These are phyloP conservation scores for Heritiera fomes DNA, from an alignment of 345 rosid species.

Conservation along the genomic window DNA sequence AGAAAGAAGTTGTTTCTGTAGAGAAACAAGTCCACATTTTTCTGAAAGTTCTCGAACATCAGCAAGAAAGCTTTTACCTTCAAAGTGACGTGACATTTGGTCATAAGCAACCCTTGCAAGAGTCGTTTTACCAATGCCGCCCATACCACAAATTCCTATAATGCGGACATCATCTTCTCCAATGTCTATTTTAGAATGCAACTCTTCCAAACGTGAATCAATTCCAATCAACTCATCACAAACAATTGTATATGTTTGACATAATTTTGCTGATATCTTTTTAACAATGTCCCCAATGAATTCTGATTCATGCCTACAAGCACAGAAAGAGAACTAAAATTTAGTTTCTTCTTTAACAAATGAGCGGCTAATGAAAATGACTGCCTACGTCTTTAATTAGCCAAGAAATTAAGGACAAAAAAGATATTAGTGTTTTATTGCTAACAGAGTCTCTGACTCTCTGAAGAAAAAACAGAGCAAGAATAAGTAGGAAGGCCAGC, in stretches of 20 bases:
- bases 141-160: constrained; percentile 22
- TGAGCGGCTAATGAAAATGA: too few species aligned
- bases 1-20: not conserved
- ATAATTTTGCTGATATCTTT: not conserved
- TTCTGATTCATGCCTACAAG: not conserved
- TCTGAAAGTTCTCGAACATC: not conserved
- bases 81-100: constrained; percentile 13
- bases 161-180: not conserved
- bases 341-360: too few species aligned
- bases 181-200: not conserved
- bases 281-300: not conserved
- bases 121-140: constrained; percentile 33
- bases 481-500: too few species aligned
- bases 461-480: not conserved
- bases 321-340: not conserved
- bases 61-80: constrained; percentile 10
- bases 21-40: not conserved
- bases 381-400: not conserved
- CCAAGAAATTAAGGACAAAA: not conserved
- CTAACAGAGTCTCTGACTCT: too few species aligned
- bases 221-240: not conserved
- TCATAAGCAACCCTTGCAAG: constrained; percentile 16
- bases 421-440: too few species aligned
- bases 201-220: not conserved
- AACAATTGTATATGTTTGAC: not conserved